A percentile compares a stretch with the other conserved stretches of the same genome.
Evolutionary conservation across 371 early-diverging fungal species (phyloP).

Genomic region (Mucor indicus): DNA sequence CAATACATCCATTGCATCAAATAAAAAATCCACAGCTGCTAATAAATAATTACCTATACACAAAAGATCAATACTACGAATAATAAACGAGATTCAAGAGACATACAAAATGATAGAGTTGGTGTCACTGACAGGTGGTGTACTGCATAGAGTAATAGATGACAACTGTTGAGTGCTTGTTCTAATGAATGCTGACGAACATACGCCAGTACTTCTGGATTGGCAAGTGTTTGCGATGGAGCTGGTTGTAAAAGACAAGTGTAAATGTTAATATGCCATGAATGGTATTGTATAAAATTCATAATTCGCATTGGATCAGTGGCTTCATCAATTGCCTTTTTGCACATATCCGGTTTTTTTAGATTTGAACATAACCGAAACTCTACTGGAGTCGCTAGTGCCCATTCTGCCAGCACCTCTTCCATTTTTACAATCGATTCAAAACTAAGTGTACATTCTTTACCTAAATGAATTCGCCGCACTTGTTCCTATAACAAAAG

Average conservation of each 20-base stretch:
- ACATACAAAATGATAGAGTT: too few relatives aligned
- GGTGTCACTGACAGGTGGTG: not conserved
- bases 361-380: conserved; percentile 7
- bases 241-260: conserved; percentile 8
- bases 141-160: conserved; percentile 4
- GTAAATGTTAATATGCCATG: conserved; percentile 1
- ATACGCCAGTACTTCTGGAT: conserved; percentile 1
- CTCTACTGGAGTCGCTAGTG: conserved; percentile 1
- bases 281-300: conserved; percentile 7
- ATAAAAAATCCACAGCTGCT: not conserved
- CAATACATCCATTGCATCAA: conserved; percentile 8
- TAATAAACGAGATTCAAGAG: too few relatives aligned
- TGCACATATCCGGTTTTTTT: not conserved
- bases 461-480: conserved; percentile 8
- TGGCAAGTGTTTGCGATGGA: not conserved
- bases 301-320: not conserved
- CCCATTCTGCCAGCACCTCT: conserved; percentile 6
- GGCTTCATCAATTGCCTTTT: not conserved
- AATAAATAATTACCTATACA: conserved; percentile 11
- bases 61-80: too few relatives aligned
- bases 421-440: conserved; percentile 12
- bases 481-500: too few relatives aligned
- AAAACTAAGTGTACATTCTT: conserved; percentile 11
- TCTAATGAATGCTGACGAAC: conserved; percentile 7
- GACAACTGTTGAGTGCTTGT: conserved; percentile 1